These are phyloP conservation scores for Beauveria sp. DNA, from an alignment of 2,329 filamentous ascomycete species.

Conservation along the genomic window DNA sequence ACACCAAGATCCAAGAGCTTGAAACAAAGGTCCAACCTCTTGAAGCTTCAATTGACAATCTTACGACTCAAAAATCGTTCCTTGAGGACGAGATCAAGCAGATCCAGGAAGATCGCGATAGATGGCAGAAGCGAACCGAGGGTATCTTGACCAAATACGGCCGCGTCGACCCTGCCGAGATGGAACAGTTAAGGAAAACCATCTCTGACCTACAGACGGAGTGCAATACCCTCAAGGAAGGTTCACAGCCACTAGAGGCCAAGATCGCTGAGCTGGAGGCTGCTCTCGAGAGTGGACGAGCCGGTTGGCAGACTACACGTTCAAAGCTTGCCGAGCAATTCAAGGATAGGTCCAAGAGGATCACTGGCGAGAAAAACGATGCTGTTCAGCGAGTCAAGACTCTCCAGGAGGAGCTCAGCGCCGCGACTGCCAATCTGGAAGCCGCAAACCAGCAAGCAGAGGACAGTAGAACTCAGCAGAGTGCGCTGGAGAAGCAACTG, in stretches of 20 bases:
- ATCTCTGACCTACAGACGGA: constrained; percentile 60
- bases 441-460: constrained; percentile 33
- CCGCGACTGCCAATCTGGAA: constrained; percentile 47
- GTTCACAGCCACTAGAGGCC: constrained; percentile 43
- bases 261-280: constrained; percentile 46
- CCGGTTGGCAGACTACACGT: constrained; percentile 43
- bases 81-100: constrained; percentile 84
- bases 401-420: constrained; percentile 42
- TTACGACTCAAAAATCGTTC: constrained; percentile 73
- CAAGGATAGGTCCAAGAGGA: constrained; percentile 50
- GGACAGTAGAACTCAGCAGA: constrained; percentile 24
- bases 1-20: constrained; percentile 65
- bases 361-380: constrained; percentile 48
- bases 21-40: constrained; percentile 72
- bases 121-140: constrained; percentile 93
- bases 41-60: constrained; percentile 68
- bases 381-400: constrained; percentile 43
- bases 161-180: constrained; percentile 84
- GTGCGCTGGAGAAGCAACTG: constrained; percentile 35
- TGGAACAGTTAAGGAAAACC: constrained; percentile 80
- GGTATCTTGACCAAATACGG: constrained; percentile 95
- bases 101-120: constrained; percentile 82
- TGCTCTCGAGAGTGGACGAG: constrained; percentile 46
- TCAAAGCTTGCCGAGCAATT: constrained; percentile 53
- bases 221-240: constrained; percentile 47